Evolutionary conservation across 2,329 filamentous ascomycete genomes (phyloP), one percentile per base, ranked within the genome.

Genomic region (Nemania bipapillata): DNA sequence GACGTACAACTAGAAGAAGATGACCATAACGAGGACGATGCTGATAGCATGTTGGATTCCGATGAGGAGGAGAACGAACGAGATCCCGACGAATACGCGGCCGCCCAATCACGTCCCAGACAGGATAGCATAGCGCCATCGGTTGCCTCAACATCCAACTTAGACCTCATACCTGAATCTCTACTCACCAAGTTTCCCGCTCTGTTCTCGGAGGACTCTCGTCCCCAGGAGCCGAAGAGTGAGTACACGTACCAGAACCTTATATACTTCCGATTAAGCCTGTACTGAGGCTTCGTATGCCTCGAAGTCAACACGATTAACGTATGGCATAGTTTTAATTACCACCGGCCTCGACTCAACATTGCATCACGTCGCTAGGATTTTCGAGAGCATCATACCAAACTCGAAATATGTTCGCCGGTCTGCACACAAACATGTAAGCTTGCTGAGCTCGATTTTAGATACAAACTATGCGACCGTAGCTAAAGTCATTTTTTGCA

Each of bases 271-370:
- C 11, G 15, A 17, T 20, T 26, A n/a, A 22, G 20, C 11, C 24
- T 20, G 45, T 47, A 24, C 32, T 56, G 5, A 17, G 11, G 22
- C 9, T 32, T 6, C 17, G 7, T n/a, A 12, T 15, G 28, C 28
- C 26, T 15, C 22, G 26, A 4, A 7, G 15, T 49, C 2, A 56
- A 54, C 17, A 47, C 17, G 7, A 50, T 61, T 70, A n/a, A 70
- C 37, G n/a, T 2, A 4, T 22, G 2, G 15, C 30, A 35, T n/a
- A 71, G 69, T 98, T 71, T 89, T 99, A 45, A 87, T 99, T 77
- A 99, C 96, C 0, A 98, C 96, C 7, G 92, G 90, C 12, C 86
- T 97, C 76, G 94, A 97, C 82, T 93, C 92, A 12, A 95, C 91
- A 1, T 88, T 98, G 12, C 95, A 99, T 84, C 81, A 90, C 70